phyloP scores from a whole-genome alignment of 345 rosid species.

The Sonneratia caseolaris region DNA sequence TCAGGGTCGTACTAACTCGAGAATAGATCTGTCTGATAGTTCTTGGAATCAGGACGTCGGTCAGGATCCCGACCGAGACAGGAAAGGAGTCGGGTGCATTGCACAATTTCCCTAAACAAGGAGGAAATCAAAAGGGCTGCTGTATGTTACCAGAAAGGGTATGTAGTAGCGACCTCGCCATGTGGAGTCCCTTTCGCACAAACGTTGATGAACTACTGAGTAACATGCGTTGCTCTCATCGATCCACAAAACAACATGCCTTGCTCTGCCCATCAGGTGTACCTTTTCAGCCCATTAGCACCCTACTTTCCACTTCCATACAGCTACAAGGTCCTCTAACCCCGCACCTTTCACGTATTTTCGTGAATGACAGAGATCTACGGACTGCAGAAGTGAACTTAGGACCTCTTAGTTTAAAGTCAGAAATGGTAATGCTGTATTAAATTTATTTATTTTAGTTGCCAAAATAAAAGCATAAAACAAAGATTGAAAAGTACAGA shows the following conservation, averaged over 20 bases:
- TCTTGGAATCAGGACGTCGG: background rate
- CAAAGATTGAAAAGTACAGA: no score
- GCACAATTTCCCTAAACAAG: background rate
- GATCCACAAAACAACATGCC: background rate
- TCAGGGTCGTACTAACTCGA: no score
- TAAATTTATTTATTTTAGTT: no score
- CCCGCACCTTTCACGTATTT: no score
- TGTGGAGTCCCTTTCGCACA: background rate
- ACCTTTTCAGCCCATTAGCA: background rate
- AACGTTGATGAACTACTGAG: background rate
- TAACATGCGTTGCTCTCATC: background rate
- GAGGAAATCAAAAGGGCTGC: background rate
- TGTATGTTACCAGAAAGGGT: background rate
- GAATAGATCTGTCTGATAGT: no score
- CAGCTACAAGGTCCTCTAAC: background rate
- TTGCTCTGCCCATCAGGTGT: background rate
- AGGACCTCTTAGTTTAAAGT: no score
- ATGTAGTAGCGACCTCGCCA: background rate
- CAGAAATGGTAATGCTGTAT: no score
- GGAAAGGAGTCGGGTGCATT: background rate
- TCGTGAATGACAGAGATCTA: no score
- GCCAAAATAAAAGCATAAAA: no score
- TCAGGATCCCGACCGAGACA: background rate
- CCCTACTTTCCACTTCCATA: background rate
- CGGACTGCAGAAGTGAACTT: no score